Conservation (phyloP, 2,329 filamentous ascomycete species). For the Hyphodiscus sp. region DNA sequence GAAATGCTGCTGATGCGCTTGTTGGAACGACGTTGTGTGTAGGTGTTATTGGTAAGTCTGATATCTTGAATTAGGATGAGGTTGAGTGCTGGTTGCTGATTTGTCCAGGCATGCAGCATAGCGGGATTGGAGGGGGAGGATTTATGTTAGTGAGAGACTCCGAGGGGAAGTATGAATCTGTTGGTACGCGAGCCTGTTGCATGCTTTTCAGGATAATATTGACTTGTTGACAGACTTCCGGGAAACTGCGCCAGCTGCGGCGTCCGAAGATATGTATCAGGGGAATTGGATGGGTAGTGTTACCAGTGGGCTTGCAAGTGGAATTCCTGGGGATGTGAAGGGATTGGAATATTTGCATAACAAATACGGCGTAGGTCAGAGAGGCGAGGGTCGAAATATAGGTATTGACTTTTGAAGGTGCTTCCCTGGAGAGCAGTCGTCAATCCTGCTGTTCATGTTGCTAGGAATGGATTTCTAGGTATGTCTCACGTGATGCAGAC, state of each 20-base stretch:
- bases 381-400: background rate
- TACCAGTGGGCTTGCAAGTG: constrained; percentile 64
- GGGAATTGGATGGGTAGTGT: constrained; percentile 62
- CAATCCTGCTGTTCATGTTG: constrained; percentile 66
- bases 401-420: constrained; percentile 28
- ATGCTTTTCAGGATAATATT: too few relatives aligned
- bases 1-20: constrained; percentile 71
- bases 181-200: constrained; percentile 34
- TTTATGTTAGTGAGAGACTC: constrained; percentile 75
- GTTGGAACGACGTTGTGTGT: constrained; percentile 71
- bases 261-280: constrained; percentile 78
- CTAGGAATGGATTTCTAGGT: constrained; percentile 61
- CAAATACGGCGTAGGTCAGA: constrained; percentile 52
- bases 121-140: constrained; percentile 82
- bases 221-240: constrained; percentile 58
- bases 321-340: constrained; percentile 67
- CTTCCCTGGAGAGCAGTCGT: constrained; percentile 68
- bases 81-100: constrained; percentile 2
- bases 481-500: background rate
- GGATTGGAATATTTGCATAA: constrained; percentile 74
- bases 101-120: constrained; percentile 61
- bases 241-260: constrained; percentile 78
- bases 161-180: constrained; percentile 72
- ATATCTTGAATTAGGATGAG: background rate
- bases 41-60: constrained; percentile 54